Percentiles rank a stretch among this genome's conserved stretches.
phyloP scores from a whole-genome alignment of 2,329 filamentous ascomycete species.

The Arthroderma sp. region DNA sequence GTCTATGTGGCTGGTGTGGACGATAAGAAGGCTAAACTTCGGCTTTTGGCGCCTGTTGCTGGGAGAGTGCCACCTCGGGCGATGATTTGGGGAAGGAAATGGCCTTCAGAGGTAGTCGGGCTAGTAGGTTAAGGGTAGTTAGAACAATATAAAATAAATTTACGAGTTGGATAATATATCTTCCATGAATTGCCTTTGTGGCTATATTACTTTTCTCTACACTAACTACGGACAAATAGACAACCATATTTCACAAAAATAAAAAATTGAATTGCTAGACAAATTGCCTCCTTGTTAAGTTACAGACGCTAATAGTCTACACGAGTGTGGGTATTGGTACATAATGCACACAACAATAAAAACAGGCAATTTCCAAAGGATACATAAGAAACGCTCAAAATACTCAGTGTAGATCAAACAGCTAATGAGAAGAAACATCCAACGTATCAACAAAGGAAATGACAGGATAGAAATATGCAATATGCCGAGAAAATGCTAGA shows the following conservation, averaged over 20 bases:
- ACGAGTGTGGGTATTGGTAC: not conserved
- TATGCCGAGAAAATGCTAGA: too few species aligned
- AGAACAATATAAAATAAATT: not conserved
- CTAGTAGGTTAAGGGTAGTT: constrained; percentile 43
- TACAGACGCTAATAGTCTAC: not conserved
- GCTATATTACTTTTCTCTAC: not conserved
- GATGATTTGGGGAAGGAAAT: constrained; percentile 62
- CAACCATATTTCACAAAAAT: not conserved
- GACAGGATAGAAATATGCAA: too few species aligned
- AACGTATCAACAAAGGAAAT: too few species aligned
- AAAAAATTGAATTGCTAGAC: not conserved
- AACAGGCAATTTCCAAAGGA: too few species aligned
- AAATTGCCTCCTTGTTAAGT: not conserved
- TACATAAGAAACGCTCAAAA: too few species aligned
- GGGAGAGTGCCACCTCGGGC: constrained; percentile 68
- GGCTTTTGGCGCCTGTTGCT: constrained; percentile 70
- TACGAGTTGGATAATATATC: not conserved
- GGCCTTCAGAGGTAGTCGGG: constrained; percentile 75
- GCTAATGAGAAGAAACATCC: too few species aligned
- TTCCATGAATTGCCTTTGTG: not conserved
- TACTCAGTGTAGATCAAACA: too few species aligned
- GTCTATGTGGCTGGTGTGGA: constrained; percentile 88
- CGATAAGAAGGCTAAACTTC: constrained; percentile 64
- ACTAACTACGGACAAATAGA: not conserved
- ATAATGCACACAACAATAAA: not conserved